Base-by-base conservation (phyloP, 2,329 filamentous ascomycete genomes). In the Fusarium sp. region DNA sequence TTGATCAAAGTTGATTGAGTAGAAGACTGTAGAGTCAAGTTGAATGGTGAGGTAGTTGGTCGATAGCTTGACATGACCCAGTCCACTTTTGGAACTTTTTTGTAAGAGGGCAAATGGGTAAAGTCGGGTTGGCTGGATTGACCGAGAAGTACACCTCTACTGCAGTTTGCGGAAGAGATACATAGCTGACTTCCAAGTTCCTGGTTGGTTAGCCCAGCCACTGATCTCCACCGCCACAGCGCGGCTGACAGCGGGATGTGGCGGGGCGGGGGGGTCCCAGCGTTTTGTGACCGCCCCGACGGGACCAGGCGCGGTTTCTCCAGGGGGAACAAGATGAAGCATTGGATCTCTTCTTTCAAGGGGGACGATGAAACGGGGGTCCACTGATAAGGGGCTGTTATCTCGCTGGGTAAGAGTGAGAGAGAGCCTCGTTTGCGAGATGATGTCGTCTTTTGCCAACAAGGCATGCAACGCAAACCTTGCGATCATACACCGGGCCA, bases 221-320 rank as follows among this genome's bases (percentile, higher is more conserved):
- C 10, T 31, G 27, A 14, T 24, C 45, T 72, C 65, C 66, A 67
- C 45, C 47, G 74, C 72, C 74, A 77, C 72, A 78, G 65, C 47
- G 60, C 63, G 59, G 64, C 63, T 69, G 58, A 73, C 62, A 69
- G 62, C 58, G 66, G 72, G 74, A 70, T 78, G 74, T 78, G 76
- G 76, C 74, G 76, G 76, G 67, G 74, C 65, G 63, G 47, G 73
- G 70, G 29, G 31, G 27, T 9, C 60, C 66, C 66, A 50, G 59
- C 59, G 59, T 57, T 35, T 40, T 40, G 42, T 9, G 58, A 58
- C 72, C 72, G 29, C 56, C 62, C 66, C 27, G 60, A 67, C 47
- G 69, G 71, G 62, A 60, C 52, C 37, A 20, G 27, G 57, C 10
- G 57, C 10, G 10, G 24, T 52, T 31, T 34, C 47, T n/a, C 18